A percentile compares a stretch with the other conserved stretches of the same genome.
Evolutionary conservation across 2,329 filamentous ascomycete genomes (phyloP).

Genomic region (Stagonosporopsis rhizophila): DNA sequence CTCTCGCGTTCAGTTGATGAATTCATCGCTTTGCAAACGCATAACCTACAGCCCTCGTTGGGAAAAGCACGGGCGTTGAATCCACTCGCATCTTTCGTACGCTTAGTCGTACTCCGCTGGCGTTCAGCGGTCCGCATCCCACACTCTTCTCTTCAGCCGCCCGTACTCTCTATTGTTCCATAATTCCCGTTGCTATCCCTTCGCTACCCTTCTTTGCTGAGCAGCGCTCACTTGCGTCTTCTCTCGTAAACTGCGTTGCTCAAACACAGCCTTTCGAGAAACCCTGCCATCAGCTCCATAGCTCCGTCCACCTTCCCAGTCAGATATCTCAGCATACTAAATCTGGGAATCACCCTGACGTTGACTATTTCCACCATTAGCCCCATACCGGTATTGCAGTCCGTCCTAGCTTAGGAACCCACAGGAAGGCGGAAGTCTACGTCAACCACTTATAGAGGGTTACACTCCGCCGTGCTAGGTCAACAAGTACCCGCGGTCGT

Average conservation of each 20-base stretch:
- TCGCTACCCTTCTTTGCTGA: conserved; percentile 18
- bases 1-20: conserved; percentile 43
- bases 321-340: conserved; percentile 30
- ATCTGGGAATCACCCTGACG: conserved; percentile 29
- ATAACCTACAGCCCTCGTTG: conserved; percentile 42
- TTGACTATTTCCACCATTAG: conserved; percentile 31
- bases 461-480: conserved; percentile 17
- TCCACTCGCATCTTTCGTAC: conserved; percentile 30
- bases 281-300: conserved; percentile 37
- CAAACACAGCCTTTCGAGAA: conserved; percentile 27
- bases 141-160: conserved; percentile 4
- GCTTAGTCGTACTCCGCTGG: conserved; percentile 28
- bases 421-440: conserved; percentile 23
- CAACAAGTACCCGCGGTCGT: conserved; percentile 19
- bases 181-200: conserved; percentile 19
- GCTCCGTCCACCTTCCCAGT: conserved; percentile 31
- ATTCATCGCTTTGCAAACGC: conserved; percentile 45
- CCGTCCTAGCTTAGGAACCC: conserved; percentile 26
- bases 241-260: conserved; percentile 21
- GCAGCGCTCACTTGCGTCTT: conserved; percentile 17
- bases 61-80: conserved; percentile 35
- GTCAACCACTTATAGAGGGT: conserved; percentile 24
- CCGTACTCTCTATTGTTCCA: conserved; percentile 12
- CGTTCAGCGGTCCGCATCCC: conserved; percentile 22
- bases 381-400: conserved; percentile 25